These are phyloP conservation scores for Russula brevipes DNA, from an alignment of 768 basidiomycete genomes.

Conservation along the genomic window DNA sequence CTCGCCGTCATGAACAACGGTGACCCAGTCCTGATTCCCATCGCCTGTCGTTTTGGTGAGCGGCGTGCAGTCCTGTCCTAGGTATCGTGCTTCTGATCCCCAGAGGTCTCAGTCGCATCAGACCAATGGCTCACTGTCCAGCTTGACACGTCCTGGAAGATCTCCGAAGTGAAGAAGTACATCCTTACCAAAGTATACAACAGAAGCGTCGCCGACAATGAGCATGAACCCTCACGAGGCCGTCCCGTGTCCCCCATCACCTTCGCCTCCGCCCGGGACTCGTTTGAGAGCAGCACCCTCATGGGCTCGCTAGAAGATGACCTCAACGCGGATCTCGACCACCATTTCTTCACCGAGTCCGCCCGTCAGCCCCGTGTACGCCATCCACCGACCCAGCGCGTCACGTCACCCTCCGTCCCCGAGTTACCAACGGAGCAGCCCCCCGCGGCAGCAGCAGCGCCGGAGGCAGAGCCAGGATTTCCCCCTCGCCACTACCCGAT, in stretches of 20 bases:
- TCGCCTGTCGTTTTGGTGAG: constrained; percentile 57
- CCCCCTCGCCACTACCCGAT: constrained; percentile 42
- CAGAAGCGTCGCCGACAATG: constrained; percentile 24
- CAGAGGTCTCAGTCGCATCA: constrained; percentile 43
- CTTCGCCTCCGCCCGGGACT: constrained; percentile 45
- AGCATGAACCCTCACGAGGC: constrained; percentile 28
- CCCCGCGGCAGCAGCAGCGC: neutral
- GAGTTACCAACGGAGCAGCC: neutral
- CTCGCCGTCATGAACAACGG: constrained; percentile 4
- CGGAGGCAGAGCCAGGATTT: neutral
- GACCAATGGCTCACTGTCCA: constrained; percentile 80
- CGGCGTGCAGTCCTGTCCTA: neutral
- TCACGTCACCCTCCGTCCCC: neutral
- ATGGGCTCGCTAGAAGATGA: constrained; percentile 36
- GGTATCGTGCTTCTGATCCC: neutral
- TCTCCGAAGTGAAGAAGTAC: constrained; percentile 58
- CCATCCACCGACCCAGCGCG: neutral
- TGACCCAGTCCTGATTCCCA: constrained; percentile 32
- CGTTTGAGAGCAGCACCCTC: constrained; percentile 22
- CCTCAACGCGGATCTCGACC: constrained; percentile 29
- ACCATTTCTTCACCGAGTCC: constrained; percentile 6
- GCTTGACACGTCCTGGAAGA: constrained; percentile 53
- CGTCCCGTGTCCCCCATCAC: constrained; percentile 63
- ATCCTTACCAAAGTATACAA: constrained; percentile 53
- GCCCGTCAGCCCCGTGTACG: constrained; percentile 13